A percentile compares a stretch with the other conserved stretches of the same genome.
Conservation (phyloP, 1,139 yeast species). For the Debaryomyces sp. region DNA sequence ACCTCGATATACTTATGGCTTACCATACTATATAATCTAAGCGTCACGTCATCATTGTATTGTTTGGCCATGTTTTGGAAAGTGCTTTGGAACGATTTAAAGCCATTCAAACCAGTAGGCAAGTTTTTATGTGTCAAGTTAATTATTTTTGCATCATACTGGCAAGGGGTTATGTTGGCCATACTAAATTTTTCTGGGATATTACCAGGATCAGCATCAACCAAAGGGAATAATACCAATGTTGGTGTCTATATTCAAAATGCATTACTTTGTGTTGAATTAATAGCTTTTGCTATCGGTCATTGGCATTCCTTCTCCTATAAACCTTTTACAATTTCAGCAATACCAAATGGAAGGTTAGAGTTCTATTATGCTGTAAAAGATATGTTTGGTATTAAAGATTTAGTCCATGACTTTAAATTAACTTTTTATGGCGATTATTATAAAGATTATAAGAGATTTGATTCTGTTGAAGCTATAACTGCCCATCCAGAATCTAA, state of each 20-base stretch:
- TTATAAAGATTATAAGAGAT: conserved; percentile 75
- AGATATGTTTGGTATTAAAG: conserved; percentile 78
- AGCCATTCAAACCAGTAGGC: conserved; percentile 84
- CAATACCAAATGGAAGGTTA: conserved; percentile 70
- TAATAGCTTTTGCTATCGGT: conserved; percentile 82
- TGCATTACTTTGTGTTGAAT: conserved; percentile 78
- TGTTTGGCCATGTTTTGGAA: conserved; percentile 92
- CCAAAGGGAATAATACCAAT: conserved; percentile 37
- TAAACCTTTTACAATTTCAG: conserved; percentile 63
- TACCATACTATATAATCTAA: conserved; percentile 70
- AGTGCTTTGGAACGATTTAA: conserved; percentile 74
- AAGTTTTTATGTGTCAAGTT: conserved; percentile 91
- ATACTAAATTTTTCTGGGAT: conserved; percentile 58
- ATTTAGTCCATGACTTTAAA: conserved; percentile 75
- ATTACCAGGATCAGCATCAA: conserved; percentile 37
- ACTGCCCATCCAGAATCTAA: conserved; percentile 69
- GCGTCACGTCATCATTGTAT: conserved; percentile 82
- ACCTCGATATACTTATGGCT: conserved; percentile 65
- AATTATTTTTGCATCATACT: conserved; percentile 92
- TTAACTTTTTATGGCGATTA: conserved; percentile 71
- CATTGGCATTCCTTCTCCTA: conserved; percentile 88
- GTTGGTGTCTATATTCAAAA: conserved; percentile 70
- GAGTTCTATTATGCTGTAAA: conserved; percentile 62
- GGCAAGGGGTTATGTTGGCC: conserved; percentile 86
- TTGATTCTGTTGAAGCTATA: conserved; percentile 76